Conservation (phyloP, 2,329 filamentous ascomycete species). For the Trichoderma sp. region DNA sequence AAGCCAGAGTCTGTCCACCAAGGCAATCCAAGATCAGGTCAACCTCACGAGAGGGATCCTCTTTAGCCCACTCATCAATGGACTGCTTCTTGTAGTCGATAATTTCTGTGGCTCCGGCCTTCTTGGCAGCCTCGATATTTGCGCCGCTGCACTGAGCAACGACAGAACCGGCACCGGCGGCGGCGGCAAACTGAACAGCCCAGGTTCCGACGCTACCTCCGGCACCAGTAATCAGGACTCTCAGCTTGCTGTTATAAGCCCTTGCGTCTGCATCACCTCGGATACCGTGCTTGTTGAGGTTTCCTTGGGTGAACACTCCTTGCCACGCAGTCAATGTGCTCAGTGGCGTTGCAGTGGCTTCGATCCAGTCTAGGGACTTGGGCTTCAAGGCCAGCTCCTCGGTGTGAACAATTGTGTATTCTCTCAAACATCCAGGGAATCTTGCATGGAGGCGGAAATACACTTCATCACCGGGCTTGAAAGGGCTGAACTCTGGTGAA, state of each 20-base stretch:
- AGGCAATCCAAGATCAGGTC: slow-evolving; percentile 40
- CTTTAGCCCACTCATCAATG: slow-evolving; percentile 33
- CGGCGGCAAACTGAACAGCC: slow-evolving; percentile 39
- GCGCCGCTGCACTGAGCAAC: slow-evolving; percentile 34
- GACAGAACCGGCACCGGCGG: slow-evolving; percentile 36
- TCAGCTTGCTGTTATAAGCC: slow-evolving; percentile 29
- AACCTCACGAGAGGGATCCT: slow-evolving; percentile 29
- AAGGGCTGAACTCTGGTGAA: slow-evolving; percentile 31
- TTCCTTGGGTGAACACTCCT: slow-evolving; percentile 39
- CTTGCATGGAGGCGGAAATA: slow-evolving; percentile 33
- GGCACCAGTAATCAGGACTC: slow-evolving; percentile 41
- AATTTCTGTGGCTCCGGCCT: slow-evolving; percentile 38
- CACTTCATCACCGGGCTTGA: slow-evolving; percentile 37
- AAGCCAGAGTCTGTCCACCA: slow-evolving; percentile 34
- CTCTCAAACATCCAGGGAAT: slow-evolving; percentile 31
- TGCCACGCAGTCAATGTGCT: slow-evolving; percentile 44
- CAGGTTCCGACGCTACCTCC: slow-evolving; percentile 41
- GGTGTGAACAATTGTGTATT: slow-evolving; percentile 35
- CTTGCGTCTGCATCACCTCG: slow-evolving; percentile 30
- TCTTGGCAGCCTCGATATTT: slow-evolving; percentile 32
- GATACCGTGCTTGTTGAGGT: slow-evolving; percentile 31
- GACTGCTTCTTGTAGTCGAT: slow-evolving; percentile 37
- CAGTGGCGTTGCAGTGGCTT: slow-evolving; percentile 40
- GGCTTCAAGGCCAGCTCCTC: slow-evolving; percentile 38
- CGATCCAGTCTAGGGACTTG: slow-evolving; percentile 31